Evolutionary conservation across 192 early-diverging fungal genomes (phyloP).

Genomic region (Gamsiella multidivaricata): DNA sequence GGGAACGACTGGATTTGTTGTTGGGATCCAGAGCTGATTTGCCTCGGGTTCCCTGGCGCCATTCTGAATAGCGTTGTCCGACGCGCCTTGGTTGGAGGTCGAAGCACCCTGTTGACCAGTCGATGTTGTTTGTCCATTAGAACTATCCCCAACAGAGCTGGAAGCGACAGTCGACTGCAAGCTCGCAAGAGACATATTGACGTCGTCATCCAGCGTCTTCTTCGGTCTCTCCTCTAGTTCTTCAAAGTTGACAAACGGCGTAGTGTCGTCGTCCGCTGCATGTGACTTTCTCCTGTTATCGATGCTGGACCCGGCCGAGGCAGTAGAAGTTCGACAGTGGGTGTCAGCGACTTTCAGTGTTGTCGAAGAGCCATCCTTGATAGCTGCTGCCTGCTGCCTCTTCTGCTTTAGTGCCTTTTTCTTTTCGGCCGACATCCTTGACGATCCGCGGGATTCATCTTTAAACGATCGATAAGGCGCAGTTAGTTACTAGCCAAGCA

Average conservation of each 20-base stretch:
- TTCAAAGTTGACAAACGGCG: conserved; percentile 52
- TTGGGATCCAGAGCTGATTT: conserved; percentile 49
- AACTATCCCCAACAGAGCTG: not conserved
- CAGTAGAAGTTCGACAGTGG: not conserved
- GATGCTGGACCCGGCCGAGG: not conserved
- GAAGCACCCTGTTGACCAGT: not conserved
- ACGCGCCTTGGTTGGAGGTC: not conserved
- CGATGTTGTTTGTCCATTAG: not conserved
- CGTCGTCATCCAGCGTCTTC: conserved; percentile 24
- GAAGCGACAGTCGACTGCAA: not conserved
- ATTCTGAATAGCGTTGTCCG: conserved; percentile 28
- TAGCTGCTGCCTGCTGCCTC: conserved; percentile 6
- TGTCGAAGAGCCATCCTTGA: conserved; percentile 1
- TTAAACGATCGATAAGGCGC: not conserved
- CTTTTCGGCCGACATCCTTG: conserved; percentile 2
- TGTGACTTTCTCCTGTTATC: conserved; percentile 44
- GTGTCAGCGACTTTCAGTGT: not conserved
- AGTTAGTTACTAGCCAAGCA: too few relatives aligned
- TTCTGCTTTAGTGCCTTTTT: conserved; percentile 21
- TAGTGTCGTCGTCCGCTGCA: conserved; percentile 45
- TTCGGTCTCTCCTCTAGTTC: conserved; percentile 46
- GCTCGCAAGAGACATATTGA: conserved; percentile 35
- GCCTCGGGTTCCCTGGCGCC: conserved; percentile 44
- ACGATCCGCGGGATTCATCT: conserved; percentile 15
- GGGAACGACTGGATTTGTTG: conserved; percentile 42